These are phyloP conservation scores for Leucogyrophana mollusca DNA, from an alignment of 768 basidiomycete species.

Conservation along the genomic window DNA sequence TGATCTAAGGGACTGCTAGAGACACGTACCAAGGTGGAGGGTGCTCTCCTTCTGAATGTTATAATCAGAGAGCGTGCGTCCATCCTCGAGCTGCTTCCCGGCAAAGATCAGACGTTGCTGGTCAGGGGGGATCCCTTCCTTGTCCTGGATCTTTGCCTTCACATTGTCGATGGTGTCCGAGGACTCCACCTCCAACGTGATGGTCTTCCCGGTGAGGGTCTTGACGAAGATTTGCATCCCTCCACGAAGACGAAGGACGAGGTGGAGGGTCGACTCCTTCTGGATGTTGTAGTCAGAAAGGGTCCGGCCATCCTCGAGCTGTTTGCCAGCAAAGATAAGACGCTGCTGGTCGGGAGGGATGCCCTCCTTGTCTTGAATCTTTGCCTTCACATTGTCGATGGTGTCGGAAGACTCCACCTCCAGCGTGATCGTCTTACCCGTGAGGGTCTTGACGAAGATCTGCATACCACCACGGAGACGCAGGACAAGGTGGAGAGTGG, in stretches of 20 bases:
- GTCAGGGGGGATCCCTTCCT: slow-evolving; percentile 78
- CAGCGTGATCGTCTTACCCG: slow-evolving; percentile 89
- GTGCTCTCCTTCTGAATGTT: slow-evolving; percentile 78
- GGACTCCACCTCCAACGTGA: slow-evolving; percentile 74
- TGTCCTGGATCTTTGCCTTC: slow-evolving; percentile 77
- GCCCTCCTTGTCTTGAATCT: slow-evolving; percentile 83
- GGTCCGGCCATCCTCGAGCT: slow-evolving; percentile 91
- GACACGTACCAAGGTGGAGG: slow-evolving; percentile 48
- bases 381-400: slow-evolving; percentile 86
- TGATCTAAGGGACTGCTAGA: not conserved
- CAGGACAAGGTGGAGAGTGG: slow-evolving; percentile 70
- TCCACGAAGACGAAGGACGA: slow-evolving; percentile 72
- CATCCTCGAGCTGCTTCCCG: slow-evolving; percentile 78
- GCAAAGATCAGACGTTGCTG: slow-evolving; percentile 81
- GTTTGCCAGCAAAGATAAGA: slow-evolving; percentile 91
- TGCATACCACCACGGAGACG: slow-evolving; percentile 92
- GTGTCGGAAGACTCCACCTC: slow-evolving; percentile 94
- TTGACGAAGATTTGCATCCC: slow-evolving; percentile 75
- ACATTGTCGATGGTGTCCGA: slow-evolving; percentile 78
- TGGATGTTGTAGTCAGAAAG: slow-evolving; percentile 80
- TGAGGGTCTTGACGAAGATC: slow-evolving; percentile 85
- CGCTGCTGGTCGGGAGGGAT: slow-evolving; percentile 86
- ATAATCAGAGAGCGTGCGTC: slow-evolving; percentile 75
- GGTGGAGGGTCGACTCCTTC: slow-evolving; percentile 75
- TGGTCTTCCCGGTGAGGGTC: slow-evolving; percentile 74